phyloP scores from a whole-genome alignment of 1,139 yeast species.

The Magnusiomyces paraingens region DNA sequence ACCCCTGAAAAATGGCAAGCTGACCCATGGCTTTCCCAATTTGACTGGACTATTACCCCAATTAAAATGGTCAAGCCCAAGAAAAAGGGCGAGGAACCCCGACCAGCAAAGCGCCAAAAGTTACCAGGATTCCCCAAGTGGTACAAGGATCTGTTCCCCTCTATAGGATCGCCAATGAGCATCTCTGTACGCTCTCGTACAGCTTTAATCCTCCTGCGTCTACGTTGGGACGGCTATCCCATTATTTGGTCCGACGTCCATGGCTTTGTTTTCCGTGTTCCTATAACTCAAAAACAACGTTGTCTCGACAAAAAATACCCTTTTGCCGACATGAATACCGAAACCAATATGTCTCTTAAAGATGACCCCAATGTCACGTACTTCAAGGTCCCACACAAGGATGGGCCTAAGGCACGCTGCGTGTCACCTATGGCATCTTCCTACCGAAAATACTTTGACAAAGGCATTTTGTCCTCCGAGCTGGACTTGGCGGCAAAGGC shows the following conservation, averaged over 20 bases:
- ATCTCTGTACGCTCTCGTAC: constrained; percentile 68
- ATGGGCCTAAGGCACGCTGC: constrained; percentile 70
- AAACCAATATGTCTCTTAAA: constrained; percentile 25
- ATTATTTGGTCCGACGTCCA: constrained; percentile 66
- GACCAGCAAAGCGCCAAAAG: constrained; percentile 56
- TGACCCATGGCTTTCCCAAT: constrained; percentile 87
- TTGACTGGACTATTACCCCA: constrained; percentile 76
- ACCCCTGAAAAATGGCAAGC: constrained; percentile 28
- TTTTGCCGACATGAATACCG: constrained; percentile 35
- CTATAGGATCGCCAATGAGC: constrained; percentile 42
- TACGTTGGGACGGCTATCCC: constrained; percentile 85
- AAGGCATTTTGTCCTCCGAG: constrained; percentile 64
- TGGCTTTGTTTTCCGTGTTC: constrained; percentile 87
- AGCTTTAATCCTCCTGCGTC: constrained; percentile 66
- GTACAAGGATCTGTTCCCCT: constrained; percentile 70
- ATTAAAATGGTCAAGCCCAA: constrained; percentile 63
- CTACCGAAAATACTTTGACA: constrained; percentile 65
- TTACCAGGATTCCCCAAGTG: constrained; percentile 91
- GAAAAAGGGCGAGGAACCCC: constrained; percentile 42
- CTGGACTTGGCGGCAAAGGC: constrained; percentile 73
- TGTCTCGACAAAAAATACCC: constrained; percentile 51
- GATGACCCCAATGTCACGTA: constrained; percentile 26
- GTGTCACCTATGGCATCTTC: constrained; percentile 76
- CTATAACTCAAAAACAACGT: constrained; percentile 33
- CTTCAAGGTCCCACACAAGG: constrained; percentile 86